These are phyloP conservation scores for Saccharomycopsis guyanensis DNA, from an alignment of 805 yeast species.

Conservation along the genomic window DNA sequence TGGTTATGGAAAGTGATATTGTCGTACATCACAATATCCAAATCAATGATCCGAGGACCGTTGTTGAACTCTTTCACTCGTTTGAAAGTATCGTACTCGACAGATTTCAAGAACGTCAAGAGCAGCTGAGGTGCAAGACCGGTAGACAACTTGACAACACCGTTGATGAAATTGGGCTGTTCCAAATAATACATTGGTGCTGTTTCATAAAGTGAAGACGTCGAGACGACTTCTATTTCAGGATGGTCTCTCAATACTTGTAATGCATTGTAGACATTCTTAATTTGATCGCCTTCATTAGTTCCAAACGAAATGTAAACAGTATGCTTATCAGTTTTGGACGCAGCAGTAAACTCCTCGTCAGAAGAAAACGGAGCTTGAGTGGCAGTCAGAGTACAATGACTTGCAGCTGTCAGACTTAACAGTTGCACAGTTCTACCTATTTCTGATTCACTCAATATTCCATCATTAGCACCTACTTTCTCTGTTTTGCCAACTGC, in stretches of 20 bases:
- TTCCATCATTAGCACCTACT: slow-evolving; percentile 29
- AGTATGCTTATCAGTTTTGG: slow-evolving; percentile 31
- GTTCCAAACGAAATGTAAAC: slow-evolving; percentile 87
- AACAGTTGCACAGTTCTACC: not conserved
- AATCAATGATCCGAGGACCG: slow-evolving; percentile 88
- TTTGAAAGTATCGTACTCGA: slow-evolving; percentile 65
- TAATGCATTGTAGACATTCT: slow-evolving; percentile 46
- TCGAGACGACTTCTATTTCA: slow-evolving; percentile 41
- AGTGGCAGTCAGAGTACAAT: slow-evolving; percentile 1
- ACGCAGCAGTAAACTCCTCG: slow-evolving; percentile 15
- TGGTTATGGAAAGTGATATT: slow-evolving; percentile 21
- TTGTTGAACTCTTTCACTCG: slow-evolving; percentile 77
- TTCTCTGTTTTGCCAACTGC: slow-evolving; percentile 34
- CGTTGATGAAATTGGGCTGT: slow-evolving; percentile 79
- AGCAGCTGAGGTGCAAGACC: slow-evolving; percentile 55
- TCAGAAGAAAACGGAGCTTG: slow-evolving; percentile 23
- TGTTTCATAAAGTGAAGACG: slow-evolving; percentile 79
- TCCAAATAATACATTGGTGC: slow-evolving; percentile 87
- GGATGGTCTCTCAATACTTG: slow-evolving; percentile 23
- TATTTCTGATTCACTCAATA: not conserved
- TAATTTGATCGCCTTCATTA: slow-evolving; percentile 66
- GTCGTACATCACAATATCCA: slow-evolving; percentile 78
- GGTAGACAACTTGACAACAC: slow-evolving; percentile 66
- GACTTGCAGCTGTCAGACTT: slow-evolving; percentile 12
- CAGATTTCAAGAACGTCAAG: slow-evolving; percentile 52